Percentiles rank a stretch among this genome's conserved stretches.
Conservation (phyloP, 208 protist species). For the Trypanosoma brucei region DNA sequence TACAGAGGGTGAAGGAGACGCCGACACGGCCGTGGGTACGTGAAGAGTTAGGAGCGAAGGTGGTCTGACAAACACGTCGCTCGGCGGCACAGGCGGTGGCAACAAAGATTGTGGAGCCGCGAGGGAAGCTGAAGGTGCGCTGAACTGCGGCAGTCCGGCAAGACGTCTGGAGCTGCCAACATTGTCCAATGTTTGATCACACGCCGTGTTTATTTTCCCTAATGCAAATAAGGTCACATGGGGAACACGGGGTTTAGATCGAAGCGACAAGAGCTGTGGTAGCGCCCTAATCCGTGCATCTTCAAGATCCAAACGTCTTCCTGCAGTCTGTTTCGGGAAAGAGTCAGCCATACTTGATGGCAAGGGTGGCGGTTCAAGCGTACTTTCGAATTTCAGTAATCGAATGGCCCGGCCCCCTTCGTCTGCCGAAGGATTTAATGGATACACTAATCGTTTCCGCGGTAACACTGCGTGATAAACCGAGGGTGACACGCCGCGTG, state of each 20-base stretch:
- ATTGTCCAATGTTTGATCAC: not conserved
- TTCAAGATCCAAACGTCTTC: not conserved
- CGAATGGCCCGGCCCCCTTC: conserved; percentile 1
- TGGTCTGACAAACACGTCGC: conserved; percentile 47
- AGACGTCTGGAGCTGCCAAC: not conserved
- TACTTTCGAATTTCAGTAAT: conserved; percentile 30
- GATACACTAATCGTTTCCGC: not conserved
- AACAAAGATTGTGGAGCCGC: not conserved
- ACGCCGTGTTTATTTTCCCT: not conserved
- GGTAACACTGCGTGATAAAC: not conserved
- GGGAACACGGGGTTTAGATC: conserved; percentile 5
- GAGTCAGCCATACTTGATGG: conserved; percentile 12
- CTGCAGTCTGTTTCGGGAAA: not conserved
- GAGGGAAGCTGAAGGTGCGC: not conserved
- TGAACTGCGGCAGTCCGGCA: not conserved
- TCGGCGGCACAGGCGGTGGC: conserved; percentile 50
- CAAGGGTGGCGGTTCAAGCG: conserved; percentile 32
- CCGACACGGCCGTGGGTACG: no score
- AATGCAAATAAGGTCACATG: conserved; percentile 20
- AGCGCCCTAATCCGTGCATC: not conserved
- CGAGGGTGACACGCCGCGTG: not conserved
- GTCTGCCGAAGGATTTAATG: not conserved
- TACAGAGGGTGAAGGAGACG: no score
- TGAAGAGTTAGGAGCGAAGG: conserved; percentile 30
- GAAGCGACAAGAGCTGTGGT: conserved; percentile 12